Percentiles rank a stretch among this genome's conserved stretches.
Conservation (phyloP, 2,329 filamentous ascomycete genomes). For the Pseudopyrenochaeta lycopersici region DNA sequence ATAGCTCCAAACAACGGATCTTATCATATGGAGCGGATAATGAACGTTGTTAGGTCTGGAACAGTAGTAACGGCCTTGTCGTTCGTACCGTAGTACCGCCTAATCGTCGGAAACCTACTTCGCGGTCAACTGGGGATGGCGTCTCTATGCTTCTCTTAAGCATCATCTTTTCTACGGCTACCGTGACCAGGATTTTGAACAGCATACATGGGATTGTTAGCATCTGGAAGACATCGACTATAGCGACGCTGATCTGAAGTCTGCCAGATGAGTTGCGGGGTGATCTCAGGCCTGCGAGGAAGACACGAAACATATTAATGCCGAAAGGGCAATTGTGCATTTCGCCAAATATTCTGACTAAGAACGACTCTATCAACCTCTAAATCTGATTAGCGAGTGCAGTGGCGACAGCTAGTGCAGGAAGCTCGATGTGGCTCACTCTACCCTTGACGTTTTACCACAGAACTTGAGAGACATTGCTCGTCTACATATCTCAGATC, state of each 20-base stretch:
- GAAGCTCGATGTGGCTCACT: no score
- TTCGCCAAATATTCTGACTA: no score
- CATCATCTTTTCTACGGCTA: constrained; percentile 34
- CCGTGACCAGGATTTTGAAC: constrained; percentile 27
- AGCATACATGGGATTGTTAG: constrained; percentile 21
- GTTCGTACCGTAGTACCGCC: constrained; percentile 19
- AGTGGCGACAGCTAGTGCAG: no score
- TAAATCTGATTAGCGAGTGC: no score
- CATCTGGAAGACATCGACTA: constrained; percentile 40
- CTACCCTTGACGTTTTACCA: no score
- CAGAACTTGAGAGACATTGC: no score
- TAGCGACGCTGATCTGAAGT: constrained; percentile 29
- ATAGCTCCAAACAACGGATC: constrained; percentile 24
- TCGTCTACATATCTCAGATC: no score
- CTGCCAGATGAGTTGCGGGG: constrained; percentile 25
- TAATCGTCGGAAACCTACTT: constrained; percentile 35
- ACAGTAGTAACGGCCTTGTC: constrained; percentile 1
- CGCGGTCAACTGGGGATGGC: constrained; percentile 42
- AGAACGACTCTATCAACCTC: no score
- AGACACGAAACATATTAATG: no score
- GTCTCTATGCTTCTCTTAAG: constrained; percentile 26
- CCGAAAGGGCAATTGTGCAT: no score
- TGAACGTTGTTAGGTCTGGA: constrained; percentile 23
- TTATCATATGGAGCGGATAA: constrained; percentile 28
- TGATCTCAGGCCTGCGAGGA: constrained; percentile 9